These are phyloP conservation scores for Rhododendron ferrugineum DNA, from an alignment of 148 eudicot species.

Conservation along the genomic window DNA sequence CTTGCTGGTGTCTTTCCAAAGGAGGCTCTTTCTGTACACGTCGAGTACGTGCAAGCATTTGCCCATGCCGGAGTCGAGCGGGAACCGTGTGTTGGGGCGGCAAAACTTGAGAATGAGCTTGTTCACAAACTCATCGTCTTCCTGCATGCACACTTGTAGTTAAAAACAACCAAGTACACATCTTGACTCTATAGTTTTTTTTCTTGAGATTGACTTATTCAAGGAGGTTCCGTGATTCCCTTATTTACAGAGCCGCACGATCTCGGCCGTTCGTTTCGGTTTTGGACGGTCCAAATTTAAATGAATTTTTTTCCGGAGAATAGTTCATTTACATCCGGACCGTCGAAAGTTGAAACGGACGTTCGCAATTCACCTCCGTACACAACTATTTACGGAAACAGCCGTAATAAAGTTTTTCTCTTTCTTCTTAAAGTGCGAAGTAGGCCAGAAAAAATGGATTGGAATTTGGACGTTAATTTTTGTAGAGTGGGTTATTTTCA, in stretches of 20 bases:
- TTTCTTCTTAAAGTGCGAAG: not conserved
- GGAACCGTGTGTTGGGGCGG: slow-evolving; percentile 8
- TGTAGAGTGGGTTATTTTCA: too few species aligned
- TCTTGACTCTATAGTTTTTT: not conserved
- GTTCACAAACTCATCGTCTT: slow-evolving; percentile 19
- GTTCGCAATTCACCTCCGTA: too few species aligned
- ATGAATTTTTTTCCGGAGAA: too few species aligned
- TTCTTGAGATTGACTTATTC: too few species aligned
- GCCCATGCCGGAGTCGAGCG: not conserved
- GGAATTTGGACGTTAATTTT: not conserved
- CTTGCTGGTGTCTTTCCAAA: slow-evolving; percentile 13
- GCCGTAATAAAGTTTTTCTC: too few species aligned
- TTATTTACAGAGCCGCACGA: too few species aligned
- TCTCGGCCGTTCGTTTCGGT: too few species aligned
- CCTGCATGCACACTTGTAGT: slow-evolving; percentile 4
- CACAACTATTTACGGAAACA: too few species aligned
- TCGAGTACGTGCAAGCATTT: slow-evolving; percentile 29
- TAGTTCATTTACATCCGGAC: too few species aligned
- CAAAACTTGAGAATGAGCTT: slow-evolving; percentile 25
- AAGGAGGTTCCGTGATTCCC: too few species aligned
- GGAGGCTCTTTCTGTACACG: slow-evolving; percentile 28
- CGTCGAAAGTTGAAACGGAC: too few species aligned
- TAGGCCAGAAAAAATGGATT: not conserved
- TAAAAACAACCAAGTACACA: not conserved
- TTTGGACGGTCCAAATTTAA: too few species aligned